Percentiles rank a stretch among this genome's conserved stretches.
Evolutionary conservation across 768 basidiomycete species (phyloP).

Genomic region (Kwoniella europaea): DNA sequence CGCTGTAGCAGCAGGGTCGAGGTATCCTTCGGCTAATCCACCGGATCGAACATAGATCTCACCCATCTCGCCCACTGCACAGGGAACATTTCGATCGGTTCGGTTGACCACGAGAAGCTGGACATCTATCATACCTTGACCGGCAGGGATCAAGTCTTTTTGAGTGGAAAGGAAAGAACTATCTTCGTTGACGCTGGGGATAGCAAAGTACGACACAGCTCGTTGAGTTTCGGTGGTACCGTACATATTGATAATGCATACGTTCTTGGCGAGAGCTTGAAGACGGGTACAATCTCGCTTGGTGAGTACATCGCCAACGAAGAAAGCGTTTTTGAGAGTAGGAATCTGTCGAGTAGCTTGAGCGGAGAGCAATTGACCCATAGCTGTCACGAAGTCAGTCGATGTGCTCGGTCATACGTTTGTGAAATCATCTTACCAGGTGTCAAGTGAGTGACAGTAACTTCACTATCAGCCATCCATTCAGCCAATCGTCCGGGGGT

Average conservation of each 20-base stretch:
- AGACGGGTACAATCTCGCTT: conserved; percentile 96
- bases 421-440: conserved; percentile 61
- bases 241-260: conserved; percentile 98
- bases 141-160: conserved; percentile 98
- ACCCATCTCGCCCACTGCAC: conserved; percentile 93
- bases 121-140: conserved; percentile 95
- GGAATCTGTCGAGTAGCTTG: conserved; percentile 82
- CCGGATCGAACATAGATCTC: conserved; percentile 98
- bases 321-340: conserved; percentile 86
- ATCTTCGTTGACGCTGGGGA: conserved; percentile 81
- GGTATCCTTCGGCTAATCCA: conserved; percentile 92
- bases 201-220: conserved; percentile 94
- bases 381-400: conserved; percentile 63
- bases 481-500: conserved; percentile 94
- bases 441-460: conserved; percentile 96
- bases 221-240: conserved; percentile 99
- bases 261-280: conserved; percentile 88
- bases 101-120: conserved; percentile 96
- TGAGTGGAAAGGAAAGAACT: conserved; percentile 88
- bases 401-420: too few relatives aligned
- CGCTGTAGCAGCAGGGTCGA: conserved; percentile 76
- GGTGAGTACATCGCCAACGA: conserved; percentile 98
- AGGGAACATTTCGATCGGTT: conserved; percentile 78
- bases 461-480: conserved; percentile 92
- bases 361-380: conserved; percentile 97